These are phyloP conservation scores for Lecanicillium sp. DNA, from an alignment of 2,329 filamentous ascomycete species.

Conservation along the genomic window DNA sequence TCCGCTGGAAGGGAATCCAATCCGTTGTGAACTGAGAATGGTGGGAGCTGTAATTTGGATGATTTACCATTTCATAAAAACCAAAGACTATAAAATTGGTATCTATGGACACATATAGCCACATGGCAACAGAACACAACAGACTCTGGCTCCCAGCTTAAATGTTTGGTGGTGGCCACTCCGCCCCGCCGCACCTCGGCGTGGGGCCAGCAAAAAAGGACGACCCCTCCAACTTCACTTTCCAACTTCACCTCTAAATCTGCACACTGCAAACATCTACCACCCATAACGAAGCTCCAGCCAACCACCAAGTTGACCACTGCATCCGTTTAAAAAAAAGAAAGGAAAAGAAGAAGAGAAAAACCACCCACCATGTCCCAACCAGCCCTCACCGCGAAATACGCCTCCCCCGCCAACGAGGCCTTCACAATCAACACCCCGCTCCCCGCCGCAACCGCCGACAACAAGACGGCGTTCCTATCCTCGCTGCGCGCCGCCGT, in stretches of 20 bases:
- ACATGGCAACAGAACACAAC: too few relatives aligned
- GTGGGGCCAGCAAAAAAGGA: too few relatives aligned
- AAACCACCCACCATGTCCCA: conserved; percentile 14
- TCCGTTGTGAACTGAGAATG: too few relatives aligned
- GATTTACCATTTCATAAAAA: too few relatives aligned
- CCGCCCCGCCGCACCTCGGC: too few relatives aligned
- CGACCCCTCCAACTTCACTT: neutral
- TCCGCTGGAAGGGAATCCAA: too few relatives aligned
- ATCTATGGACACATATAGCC: too few relatives aligned
- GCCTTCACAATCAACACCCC: conserved; percentile 38
- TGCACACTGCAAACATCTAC: neutral
- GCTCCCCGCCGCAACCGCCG: conserved; percentile 31
- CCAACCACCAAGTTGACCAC: neutral
- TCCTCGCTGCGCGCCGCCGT: conserved; percentile 51
- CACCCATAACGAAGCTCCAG: neutral
- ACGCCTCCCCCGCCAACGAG: conserved; percentile 45
- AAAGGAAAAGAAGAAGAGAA: neutral
- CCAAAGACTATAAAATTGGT: too few relatives aligned
- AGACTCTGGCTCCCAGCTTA: too few relatives aligned
- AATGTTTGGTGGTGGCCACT: too few relatives aligned
- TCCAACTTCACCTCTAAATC: neutral
- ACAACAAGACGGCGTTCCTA: conserved; percentile 55
- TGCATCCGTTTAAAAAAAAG: neutral
- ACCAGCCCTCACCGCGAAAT: conserved; percentile 40
- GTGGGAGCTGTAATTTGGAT: too few relatives aligned